These are phyloP conservation scores for Periglandula ipomoeae DNA, from an alignment of 2,329 filamentous ascomycete genomes.

Conservation along the genomic window DNA sequence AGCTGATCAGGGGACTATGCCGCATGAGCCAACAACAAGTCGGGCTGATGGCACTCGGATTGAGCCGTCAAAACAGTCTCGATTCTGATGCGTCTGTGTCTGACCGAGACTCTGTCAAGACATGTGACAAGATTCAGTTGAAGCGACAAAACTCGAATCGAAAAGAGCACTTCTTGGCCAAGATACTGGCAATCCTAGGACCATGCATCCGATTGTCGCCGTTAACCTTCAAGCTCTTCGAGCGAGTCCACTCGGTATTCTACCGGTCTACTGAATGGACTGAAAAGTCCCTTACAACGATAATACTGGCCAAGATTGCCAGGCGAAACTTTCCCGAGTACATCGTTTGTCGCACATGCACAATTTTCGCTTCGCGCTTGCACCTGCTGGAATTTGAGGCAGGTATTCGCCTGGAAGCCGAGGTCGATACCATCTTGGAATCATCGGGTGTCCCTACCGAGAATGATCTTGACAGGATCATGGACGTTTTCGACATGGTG, in stretches of 20 bases:
- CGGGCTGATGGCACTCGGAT: constrained; percentile 60
- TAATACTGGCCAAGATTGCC: constrained; percentile 87
- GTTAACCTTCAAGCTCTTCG: constrained; percentile 69
- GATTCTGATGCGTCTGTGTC: constrained; percentile 39
- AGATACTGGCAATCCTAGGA: constrained; percentile 69
- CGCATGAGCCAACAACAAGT: constrained; percentile 64
- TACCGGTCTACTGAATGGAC: constrained; percentile 96
- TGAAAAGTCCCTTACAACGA: constrained; percentile 89
- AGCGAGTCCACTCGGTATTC: constrained; percentile 90
- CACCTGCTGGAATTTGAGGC: constrained; percentile 83
- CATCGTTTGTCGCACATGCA: constrained; percentile 79
- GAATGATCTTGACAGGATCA: constrained; percentile 55
- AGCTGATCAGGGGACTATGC: constrained; percentile 66
- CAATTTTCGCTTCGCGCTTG: constrained; percentile 72
- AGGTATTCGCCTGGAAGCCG: constrained; percentile 70
- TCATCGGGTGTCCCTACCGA: constrained; percentile 62
- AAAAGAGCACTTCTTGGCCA: constrained; percentile 64
- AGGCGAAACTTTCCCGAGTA: constrained; percentile 82
- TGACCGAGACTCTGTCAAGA: constrained; percentile 26
- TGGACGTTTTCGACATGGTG: constrained; percentile 63
- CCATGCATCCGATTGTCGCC: constrained; percentile 75
- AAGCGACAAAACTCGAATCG: constrained; percentile 44
- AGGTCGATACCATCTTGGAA: constrained; percentile 74
- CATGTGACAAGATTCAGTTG: constrained; percentile 10
- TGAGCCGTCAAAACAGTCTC: constrained; percentile 55